Conservation (phyloP, 495 filamentous ascomycete species). For the Daldinia vernicosa region DNA sequence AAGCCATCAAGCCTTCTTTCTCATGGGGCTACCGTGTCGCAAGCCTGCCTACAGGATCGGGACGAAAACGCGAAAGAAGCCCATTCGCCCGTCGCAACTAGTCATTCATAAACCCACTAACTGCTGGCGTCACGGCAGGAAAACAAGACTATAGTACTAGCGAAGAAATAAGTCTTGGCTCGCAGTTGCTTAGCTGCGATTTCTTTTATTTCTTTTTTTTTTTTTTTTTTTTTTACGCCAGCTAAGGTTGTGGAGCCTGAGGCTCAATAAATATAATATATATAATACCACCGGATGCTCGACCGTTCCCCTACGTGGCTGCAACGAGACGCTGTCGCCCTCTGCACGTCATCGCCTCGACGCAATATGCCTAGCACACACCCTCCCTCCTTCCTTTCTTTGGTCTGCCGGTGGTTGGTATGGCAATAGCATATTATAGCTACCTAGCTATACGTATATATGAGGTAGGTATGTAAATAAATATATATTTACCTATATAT, state of each 20-base stretch:
- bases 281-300: slow-evolving; percentile 26
- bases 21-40: slow-evolving; percentile 14
- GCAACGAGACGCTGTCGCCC: slow-evolving; percentile 13
- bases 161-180: background rate
- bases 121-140: slow-evolving; percentile 19
- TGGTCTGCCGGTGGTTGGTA: background rate
- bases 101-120: background rate
- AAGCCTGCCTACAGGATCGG: slow-evolving; percentile 43
- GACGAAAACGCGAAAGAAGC: slow-evolving; percentile 31
- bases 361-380: background rate
- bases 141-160: background rate
- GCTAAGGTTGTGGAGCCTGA: slow-evolving; percentile 23
- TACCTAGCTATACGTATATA: background rate
- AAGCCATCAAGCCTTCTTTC: slow-evolving; percentile 1
- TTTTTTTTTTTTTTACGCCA: too few relatives aligned
- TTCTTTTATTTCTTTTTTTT: too few relatives aligned
- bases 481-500: background rate
- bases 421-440: background rate
- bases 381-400: background rate
- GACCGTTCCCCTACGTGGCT: slow-evolving; percentile 4
- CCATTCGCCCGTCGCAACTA: slow-evolving; percentile 20
- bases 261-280: slow-evolving; percentile 39
- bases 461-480: slow-evolving; percentile 1
- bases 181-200: slow-evolving; percentile 7
- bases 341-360: slow-evolving; percentile 8